phyloP scores from a whole-genome alignment of 371 early-diverging fungal species.

The Nematocida sp. region DNA sequence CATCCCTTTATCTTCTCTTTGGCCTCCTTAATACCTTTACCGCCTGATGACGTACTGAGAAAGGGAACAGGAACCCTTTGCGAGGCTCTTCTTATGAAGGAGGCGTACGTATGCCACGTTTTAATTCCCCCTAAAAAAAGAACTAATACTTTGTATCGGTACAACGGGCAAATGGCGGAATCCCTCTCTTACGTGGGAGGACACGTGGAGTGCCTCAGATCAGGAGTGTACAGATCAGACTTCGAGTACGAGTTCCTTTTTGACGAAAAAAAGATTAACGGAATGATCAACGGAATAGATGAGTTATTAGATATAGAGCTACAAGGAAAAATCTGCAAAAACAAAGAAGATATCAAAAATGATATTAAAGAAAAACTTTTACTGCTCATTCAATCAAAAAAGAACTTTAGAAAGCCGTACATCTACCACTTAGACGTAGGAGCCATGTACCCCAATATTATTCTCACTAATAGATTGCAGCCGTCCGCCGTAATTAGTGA shows the following conservation, averaged over 20 bases:
- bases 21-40: constrained; percentile 92
- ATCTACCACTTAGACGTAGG: constrained; percentile 99
- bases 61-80: constrained; percentile 95
- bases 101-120: constrained; percentile 72
- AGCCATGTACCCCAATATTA: constrained; percentile 99
- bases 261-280: constrained; percentile 70
- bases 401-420: constrained; percentile 73
- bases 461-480: constrained; percentile 93
- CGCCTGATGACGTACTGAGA: constrained; percentile 87
- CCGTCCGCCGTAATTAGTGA: constrained; percentile 91
- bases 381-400: constrained; percentile 71
- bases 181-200: constrained; percentile 96
- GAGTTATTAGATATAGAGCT: constrained; percentile 43
- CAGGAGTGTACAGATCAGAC: constrained; percentile 94
- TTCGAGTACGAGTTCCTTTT: constrained; percentile 79
- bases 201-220: constrained; percentile 93
- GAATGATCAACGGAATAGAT: constrained; percentile 81
- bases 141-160: constrained; percentile 71
- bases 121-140: constrained; percentile 94
- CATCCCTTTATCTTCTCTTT: constrained; percentile 97
- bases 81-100: constrained; percentile 87
- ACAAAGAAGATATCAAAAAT: constrained; percentile 46
- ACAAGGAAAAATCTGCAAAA: constrained; percentile 8
- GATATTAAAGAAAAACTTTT: constrained; percentile 33
- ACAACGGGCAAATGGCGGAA: constrained; percentile 82